Percentiles rank a stretch among this genome's conserved stretches.
Evolutionary conservation across 306 rosid genomes (phyloP).

Genomic region (Pyrus bretschneideri): DNA sequence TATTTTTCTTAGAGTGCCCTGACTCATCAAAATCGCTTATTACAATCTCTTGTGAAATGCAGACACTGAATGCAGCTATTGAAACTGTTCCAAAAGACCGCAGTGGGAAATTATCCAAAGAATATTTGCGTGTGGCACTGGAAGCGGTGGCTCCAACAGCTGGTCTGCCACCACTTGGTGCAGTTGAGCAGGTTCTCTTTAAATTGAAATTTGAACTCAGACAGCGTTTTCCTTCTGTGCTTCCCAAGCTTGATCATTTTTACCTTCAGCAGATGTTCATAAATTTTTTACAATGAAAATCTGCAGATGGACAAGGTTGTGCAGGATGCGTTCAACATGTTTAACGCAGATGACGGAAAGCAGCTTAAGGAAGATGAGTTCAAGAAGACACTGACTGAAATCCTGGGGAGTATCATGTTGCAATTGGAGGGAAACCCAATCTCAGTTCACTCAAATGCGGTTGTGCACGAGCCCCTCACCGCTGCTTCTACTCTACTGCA

Average conservation of each 20-base stretch:
- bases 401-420: slow-evolving; percentile 65
- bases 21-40: neutral
- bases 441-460: slow-evolving; percentile 67
- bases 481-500: slow-evolving; percentile 66
- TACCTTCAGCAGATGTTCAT: neutral
- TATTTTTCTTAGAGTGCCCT: no score
- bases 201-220: neutral
- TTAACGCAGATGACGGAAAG: slow-evolving; percentile 51
- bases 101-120: slow-evolving; percentile 65
- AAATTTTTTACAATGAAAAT: neutral
- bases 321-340: slow-evolving; percentile 42
- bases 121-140: slow-evolving; percentile 49
- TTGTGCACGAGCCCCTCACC: slow-evolving; percentile 80
- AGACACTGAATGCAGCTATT: slow-evolving; percentile 57
- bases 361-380: slow-evolving; percentile 73
- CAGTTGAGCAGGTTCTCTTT: slow-evolving; percentile 62
- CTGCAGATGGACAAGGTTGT: slow-evolving; percentile 73
- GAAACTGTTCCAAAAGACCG: slow-evolving; percentile 62
- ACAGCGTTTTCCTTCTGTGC: neutral
- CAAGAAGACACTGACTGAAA: slow-evolving; percentile 61
- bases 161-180: slow-evolving; percentile 82
- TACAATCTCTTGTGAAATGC: slow-evolving; percentile 16
- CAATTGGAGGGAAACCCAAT: slow-evolving; percentile 71
- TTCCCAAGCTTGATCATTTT: neutral
- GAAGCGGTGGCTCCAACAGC: slow-evolving; percentile 70